Evolutionary conservation across 345 rosid genomes (phyloP), one percentile per base, ranked within the genome.

Genomic region (Syzygium aqueum): DNA sequence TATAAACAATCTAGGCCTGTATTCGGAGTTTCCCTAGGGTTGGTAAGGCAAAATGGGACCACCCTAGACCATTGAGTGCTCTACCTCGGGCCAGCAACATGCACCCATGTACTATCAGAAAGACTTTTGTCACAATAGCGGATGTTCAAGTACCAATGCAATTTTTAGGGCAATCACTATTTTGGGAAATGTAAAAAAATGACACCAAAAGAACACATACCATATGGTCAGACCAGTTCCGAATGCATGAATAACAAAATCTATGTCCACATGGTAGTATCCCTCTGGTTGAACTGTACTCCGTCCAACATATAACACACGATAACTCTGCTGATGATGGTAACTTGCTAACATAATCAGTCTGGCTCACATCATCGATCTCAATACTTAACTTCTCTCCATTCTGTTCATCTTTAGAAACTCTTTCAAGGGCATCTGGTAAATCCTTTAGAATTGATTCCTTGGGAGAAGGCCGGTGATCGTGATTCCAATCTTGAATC

Each of bases 291-390:
- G 96, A 88, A 89, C 97, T 91, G 87, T 95, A 96, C 83, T 96
- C 98, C 3, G 98, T 97, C 97, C 94, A 94, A 88, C 99, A 97
- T 92, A 97, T 97, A 86, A 92, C 94, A 88, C 99, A 97, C 37
- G 99, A 95, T 86, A 95, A 92, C 19, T 95, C 94, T 78, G 87
- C 21, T 87, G 96, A 88, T 86, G 88, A 86, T 6, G 94, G 85
- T 83, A 85, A 87, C 51, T 86, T 82, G 21, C 85, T 85, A 67
- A 51, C 54, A 80, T 87, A 84, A 82, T 91, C 89, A 56, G 86
- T 89, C 57, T 87, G 91, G 86, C 53, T 89, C 19, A 40, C 63
- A 51, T 88, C 88, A 85, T 87, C 86, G n/a, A 73, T 84, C 67
- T 85, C 89, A 88, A 53, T 86, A 43, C 86, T 59, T 30, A 51